Conservation (phyloP, 2,329 filamentous ascomycete species). For the Verticillium zaregamsianum region DNA sequence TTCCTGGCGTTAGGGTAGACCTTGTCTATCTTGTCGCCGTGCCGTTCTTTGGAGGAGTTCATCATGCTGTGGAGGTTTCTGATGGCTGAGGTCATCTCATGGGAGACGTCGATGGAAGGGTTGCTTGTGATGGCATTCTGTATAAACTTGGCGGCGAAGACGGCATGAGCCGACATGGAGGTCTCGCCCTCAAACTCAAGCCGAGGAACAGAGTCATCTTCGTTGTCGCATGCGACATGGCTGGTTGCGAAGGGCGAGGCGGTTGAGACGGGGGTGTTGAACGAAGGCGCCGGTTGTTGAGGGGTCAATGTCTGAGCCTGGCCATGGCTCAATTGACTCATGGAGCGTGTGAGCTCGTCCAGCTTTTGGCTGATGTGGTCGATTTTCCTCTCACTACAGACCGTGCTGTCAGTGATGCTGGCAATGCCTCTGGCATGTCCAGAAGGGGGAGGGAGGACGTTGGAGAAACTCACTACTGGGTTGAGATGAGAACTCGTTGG, state of each 20-base stretch:
- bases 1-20: conserved; percentile 8
- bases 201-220: conserved; percentile 9
- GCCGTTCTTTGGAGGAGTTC: background rate
- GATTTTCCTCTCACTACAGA: conserved; percentile 30
- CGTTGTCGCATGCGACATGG: conserved; percentile 7
- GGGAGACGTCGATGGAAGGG: background rate
- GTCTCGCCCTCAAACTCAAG: conserved; percentile 16
- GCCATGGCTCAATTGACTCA: conserved; percentile 21
- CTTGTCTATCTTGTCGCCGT: conserved; percentile 7
- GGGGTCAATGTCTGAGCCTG: conserved; percentile 1
- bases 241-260: background rate
- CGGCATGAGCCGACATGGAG: conserved; percentile 12
- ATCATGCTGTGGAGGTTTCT: conserved; percentile 4
- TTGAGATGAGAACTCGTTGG: conserved; percentile 29
- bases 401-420: no score
- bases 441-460: no score
- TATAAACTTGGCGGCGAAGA: conserved; percentile 15
- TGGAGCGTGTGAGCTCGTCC: conserved; percentile 26
- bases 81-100: conserved; percentile 6
- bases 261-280: background rate
- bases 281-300: background rate
- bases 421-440: no score
- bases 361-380: conserved; percentile 31
- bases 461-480: conserved; percentile 27
- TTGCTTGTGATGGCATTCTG: conserved; percentile 15